Evolutionary conservation across 2,329 filamentous ascomycete species (phyloP).

Genomic region (Raffaelea ambrosiae): DNA sequence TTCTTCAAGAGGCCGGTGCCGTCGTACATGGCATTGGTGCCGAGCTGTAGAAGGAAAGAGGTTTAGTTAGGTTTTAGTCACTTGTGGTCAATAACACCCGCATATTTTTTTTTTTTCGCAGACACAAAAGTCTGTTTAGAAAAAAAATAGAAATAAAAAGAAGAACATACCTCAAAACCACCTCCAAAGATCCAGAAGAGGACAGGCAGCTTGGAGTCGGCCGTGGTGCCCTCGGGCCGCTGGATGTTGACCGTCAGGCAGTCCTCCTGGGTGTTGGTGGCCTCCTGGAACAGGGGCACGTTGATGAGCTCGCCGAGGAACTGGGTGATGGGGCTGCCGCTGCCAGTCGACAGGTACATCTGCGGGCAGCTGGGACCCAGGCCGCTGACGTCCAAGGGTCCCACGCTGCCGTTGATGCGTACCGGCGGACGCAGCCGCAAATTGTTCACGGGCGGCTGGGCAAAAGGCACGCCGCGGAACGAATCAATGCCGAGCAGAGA

Average conservation of each 20-base stretch:
- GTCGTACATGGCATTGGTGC: slow-evolving; percentile 44
- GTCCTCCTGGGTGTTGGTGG: slow-evolving; percentile 50
- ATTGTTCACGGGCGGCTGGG: slow-evolving; percentile 56
- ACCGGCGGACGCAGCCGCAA: slow-evolving; percentile 63
- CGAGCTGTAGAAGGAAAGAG: slow-evolving; percentile 23
- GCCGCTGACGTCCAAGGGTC: slow-evolving; percentile 52
- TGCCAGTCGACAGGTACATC: slow-evolving; percentile 52
- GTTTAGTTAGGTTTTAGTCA: too few species aligned
- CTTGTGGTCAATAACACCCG: too few species aligned
- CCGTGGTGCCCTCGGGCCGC: slow-evolving; percentile 46
- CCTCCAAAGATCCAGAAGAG: slow-evolving; percentile 66
- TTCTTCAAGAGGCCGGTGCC: slow-evolving; percentile 35
- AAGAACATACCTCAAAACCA: slow-evolving; percentile 39
- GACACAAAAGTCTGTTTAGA: too few species aligned
- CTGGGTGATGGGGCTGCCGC: slow-evolving; percentile 29
- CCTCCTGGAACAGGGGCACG: slow-evolving; percentile 47
- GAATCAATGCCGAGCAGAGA: slow-evolving; percentile 44
- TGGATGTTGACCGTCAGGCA: slow-evolving; percentile 55
- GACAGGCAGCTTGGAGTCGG: slow-evolving; percentile 52
- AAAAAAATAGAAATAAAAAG: neutral
- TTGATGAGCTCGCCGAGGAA: slow-evolving; percentile 43
- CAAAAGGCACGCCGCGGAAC: slow-evolving; percentile 70
- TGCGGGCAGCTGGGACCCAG: slow-evolving; percentile 60
- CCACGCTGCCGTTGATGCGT: slow-evolving; percentile 46
- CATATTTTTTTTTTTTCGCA: too few species aligned